Evolutionary conservation across 176 grass and related monocot genomes (phyloP), one percentile per base, ranked within the genome.

Genomic region (Phragmites australis): DNA sequence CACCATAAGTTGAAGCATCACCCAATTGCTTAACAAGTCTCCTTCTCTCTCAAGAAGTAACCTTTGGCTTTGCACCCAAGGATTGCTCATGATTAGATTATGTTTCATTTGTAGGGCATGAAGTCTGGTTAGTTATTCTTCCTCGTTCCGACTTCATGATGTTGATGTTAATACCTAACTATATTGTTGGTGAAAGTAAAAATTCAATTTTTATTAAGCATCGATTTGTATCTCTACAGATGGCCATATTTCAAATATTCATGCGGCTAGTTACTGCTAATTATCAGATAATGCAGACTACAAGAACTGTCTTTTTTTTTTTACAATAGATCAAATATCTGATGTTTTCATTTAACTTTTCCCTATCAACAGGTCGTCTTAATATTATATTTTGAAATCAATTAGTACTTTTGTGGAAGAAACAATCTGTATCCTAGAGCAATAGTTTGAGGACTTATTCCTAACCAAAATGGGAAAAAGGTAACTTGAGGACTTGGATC

Each of bases 11-110:
- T 74, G 58, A 82, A 64, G 71, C 32, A 32, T 83, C 59, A 75
- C 31, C 31, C 56, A 34, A 66, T 83, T 83, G 81, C 81, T 55
- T 83, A 34, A 31, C 59, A 66, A 83, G 70, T 46, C 71, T 75
- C 48, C 60, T 31, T 60, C 14, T 73, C 47, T 83, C 47, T 55
- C 81, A 8, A 34, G 0, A 75, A 83, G 81, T 55, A 56, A 67
- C 49, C 71, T 75, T 37, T 75, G 72, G 81, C 81, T 75, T 83
- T 75, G 71, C 25, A 46, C 37, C 37, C 60, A 83, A 83, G 71
- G 60, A 75, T 67, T 42, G 60, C 60, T 23, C 60, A 83, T 47
- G 81, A 57, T 66, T 76, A 75, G 16, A 83, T 76, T 30, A 65
- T 74, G n/a, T 65, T 44, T 17, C 29, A 22, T 74, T 32, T 67